A percentile compares a stretch with the other conserved stretches of the same genome.
Conservation (phyloP, 352 stramenopile genomes). For the Globisporangium abappressorium region DNA sequence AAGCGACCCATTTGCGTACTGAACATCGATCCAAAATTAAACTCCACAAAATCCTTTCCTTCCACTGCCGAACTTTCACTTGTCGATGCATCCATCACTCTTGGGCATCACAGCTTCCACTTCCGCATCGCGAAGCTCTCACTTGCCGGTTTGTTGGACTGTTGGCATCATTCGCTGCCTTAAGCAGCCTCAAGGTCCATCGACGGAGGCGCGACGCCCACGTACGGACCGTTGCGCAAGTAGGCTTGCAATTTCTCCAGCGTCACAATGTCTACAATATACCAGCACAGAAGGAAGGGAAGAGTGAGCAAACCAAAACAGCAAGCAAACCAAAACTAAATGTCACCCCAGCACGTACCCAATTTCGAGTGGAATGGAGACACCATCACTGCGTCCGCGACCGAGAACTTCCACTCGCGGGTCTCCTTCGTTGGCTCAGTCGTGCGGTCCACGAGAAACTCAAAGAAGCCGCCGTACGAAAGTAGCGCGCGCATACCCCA, state of each 20-base stretch:
- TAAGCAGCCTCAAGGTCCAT: constrained; percentile 69
- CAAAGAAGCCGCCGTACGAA: constrained; percentile 80
- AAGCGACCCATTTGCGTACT: neutral
- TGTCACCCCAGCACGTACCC: constrained; percentile 27
- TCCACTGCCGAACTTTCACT: neutral
- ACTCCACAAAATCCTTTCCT: neutral
- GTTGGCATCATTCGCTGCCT: neutral
- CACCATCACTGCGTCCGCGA: constrained; percentile 71
- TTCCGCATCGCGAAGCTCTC: neutral
- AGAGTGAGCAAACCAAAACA: neutral
- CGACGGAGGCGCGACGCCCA: constrained; percentile 39
- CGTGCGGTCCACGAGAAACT: constrained; percentile 78
- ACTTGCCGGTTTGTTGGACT: neutral
- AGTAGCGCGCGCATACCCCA: constrained; percentile 67
- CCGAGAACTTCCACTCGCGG: constrained; percentile 87
- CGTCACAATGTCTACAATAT: constrained; percentile 36
- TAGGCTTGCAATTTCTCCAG: constrained; percentile 55
- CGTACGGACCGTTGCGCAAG: constrained; percentile 63
- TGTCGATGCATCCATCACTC: no score
- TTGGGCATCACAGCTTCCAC: neutral
- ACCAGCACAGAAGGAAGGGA: neutral
- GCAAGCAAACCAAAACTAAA: neutral
- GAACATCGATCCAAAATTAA: constrained; percentile 7
- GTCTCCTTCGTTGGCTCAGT: constrained; percentile 84
- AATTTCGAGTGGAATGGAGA: constrained; percentile 65